Conservation (phyloP, 345 rosid genomes). For the Syzygium aqueum region DNA sequence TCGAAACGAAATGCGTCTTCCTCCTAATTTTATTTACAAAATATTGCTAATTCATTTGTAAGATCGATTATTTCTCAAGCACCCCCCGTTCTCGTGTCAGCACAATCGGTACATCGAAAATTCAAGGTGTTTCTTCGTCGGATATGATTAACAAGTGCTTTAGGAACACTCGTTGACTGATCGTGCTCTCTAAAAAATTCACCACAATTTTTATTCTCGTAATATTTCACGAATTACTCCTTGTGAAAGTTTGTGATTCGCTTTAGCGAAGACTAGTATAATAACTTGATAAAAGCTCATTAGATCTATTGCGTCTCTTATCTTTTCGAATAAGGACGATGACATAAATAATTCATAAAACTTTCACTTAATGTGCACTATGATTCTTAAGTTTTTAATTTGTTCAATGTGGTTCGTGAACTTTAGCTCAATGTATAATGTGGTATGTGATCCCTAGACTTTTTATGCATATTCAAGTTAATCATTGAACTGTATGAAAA, state of each 20-base stretch:
- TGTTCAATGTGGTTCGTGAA: too few species aligned
- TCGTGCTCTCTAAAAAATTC: neutral
- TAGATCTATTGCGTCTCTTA: rapidly evolving
- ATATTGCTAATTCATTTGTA: neutral
- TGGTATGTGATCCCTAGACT: too few species aligned
- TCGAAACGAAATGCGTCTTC: neutral
- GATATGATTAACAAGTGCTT: neutral
- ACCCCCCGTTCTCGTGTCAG: neutral
- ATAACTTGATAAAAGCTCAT: neutral
- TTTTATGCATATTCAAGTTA: too few species aligned
- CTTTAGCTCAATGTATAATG: too few species aligned
- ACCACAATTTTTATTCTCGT: neutral
- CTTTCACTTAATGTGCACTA: too few species aligned
- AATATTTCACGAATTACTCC: neutral
- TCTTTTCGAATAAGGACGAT: neutral
- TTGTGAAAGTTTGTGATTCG: neutral
- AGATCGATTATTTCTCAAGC: neutral
- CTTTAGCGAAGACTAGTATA: too few species aligned
- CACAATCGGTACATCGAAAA: neutral
- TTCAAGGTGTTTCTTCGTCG: neutral
- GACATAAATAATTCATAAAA: too few species aligned
- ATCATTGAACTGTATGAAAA: too few species aligned
- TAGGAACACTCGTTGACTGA: neutral
- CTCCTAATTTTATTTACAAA: too few species aligned
- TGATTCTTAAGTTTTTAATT: too few species aligned